phyloP scores from a whole-genome alignment of 164 flowering plant genomes.

The Amborella trichopoda region DNA sequence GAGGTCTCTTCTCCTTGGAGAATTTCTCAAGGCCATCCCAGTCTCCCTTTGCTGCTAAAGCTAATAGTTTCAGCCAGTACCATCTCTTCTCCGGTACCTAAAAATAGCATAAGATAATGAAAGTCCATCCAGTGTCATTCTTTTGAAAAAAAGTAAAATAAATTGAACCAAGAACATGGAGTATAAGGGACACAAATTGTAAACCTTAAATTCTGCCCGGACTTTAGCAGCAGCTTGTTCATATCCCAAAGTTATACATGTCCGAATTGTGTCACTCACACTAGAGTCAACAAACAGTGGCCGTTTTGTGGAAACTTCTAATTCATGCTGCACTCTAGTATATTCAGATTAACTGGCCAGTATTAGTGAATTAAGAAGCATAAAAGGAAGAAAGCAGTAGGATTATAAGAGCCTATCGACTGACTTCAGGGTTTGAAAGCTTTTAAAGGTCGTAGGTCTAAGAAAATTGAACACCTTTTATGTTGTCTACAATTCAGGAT shows the following conservation, averaged over 20 bases:
- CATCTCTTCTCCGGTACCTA: constrained; percentile 95
- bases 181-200: constrained; percentile 6
- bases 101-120: constrained; percentile 3
- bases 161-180: background rate
- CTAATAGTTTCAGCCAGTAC: constrained; percentile 99
- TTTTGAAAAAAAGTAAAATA: background rate
- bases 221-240: constrained; percentile 86
- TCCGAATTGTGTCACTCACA: constrained; percentile 88
- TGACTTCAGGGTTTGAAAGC: too few relatives aligned
- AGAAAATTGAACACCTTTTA: too few relatives aligned
- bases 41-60: constrained; percentile 85
- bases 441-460: too few relatives aligned
- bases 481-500: too few relatives aligned
- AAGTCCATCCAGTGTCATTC: too few relatives aligned
- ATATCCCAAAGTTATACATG: constrained; percentile 89
- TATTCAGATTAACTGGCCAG: too few relatives aligned
- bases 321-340: constrained; percentile 77
- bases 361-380: too few relatives aligned
- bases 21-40: constrained; percentile 96
- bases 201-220: constrained; percentile 83
- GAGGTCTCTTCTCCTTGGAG: constrained; percentile 92
- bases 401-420: too few relatives aligned
- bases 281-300: constrained; percentile 91
- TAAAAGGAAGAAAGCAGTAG: too few relatives aligned
- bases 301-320: constrained; percentile 88